Conservation (phyloP, 495 filamentous ascomycete genomes). For the Tuber indicum region DNA sequence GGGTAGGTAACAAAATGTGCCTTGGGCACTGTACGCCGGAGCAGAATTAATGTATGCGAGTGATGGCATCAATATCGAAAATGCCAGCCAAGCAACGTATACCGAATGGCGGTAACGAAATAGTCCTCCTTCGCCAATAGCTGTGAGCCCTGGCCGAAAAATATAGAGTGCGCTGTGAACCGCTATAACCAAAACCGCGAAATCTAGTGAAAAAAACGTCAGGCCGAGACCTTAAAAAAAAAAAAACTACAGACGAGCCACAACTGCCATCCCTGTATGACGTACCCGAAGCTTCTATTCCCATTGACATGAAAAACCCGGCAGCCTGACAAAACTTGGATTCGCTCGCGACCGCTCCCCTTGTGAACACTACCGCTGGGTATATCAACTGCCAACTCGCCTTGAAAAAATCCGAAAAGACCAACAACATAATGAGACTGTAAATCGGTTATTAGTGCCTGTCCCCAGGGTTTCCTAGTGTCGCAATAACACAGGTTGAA, state of each 20-base stretch:
- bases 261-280: conserved; percentile 12
- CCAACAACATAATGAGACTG: conserved; percentile 64
- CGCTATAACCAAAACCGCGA: conserved; percentile 63
- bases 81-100: conserved; percentile 51
- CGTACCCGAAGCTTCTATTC: conserved; percentile 59
- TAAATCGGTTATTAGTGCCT: conserved; percentile 30
- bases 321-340: conserved; percentile 59
- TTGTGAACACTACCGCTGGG: conserved; percentile 50
- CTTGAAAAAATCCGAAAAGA: conserved; percentile 64
- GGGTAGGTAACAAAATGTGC: conserved; percentile 62
- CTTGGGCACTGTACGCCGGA: conserved; percentile 53
- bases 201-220: conserved; percentile 46
- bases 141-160: conserved; percentile 49
- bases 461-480: neutral
- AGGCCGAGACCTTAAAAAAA: conserved; percentile 10
- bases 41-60: conserved; percentile 57
- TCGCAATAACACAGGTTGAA: neutral
- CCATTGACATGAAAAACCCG: conserved; percentile 59
- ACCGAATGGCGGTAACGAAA: conserved; percentile 57
- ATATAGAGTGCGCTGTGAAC: conserved; percentile 65
- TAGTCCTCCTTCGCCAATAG: conserved; percentile 53
- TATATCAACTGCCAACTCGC: conserved; percentile 59
- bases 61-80: conserved; percentile 54
- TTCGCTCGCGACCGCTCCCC: conserved; percentile 47
- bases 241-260: conserved; percentile 1